Conservation (phyloP, 2,329 filamentous ascomycete species). For the Beauveria bassiana region DNA sequence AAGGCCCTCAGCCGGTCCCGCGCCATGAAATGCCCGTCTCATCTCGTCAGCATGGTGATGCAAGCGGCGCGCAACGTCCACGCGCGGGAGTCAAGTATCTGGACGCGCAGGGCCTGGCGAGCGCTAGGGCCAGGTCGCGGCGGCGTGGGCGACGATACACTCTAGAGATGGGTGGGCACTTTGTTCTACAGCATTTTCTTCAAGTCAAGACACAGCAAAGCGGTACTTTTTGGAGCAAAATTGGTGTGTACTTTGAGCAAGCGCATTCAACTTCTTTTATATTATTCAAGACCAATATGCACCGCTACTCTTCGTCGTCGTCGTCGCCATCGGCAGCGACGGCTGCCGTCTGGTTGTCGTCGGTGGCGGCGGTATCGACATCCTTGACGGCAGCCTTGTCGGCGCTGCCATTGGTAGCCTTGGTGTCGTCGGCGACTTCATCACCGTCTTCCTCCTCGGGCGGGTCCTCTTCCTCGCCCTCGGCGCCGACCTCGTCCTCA, state of each 20-base stretch:
- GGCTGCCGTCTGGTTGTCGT: constrained; percentile 20
- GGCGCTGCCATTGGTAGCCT: constrained; percentile 9
- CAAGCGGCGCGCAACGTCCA: neutral
- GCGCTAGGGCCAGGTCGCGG: neutral
- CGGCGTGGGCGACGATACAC: neutral
- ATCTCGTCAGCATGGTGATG: neutral
- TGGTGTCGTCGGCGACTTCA: constrained; percentile 17
- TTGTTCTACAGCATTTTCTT: constrained; percentile 2
- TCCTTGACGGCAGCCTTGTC: constrained; percentile 23
- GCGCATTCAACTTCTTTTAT: neutral
- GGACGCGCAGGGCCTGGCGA: neutral
- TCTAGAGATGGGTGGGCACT: neutral
- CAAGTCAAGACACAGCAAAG: too few species aligned
- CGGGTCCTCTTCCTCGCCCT: constrained; percentile 20
- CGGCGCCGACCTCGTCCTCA: too few species aligned
- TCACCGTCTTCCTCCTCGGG: constrained; percentile 19
- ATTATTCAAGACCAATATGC: neutral
- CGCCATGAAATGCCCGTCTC: neutral
- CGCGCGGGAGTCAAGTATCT: neutral
- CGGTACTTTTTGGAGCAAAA: neutral
- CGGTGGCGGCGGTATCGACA: constrained; percentile 20
- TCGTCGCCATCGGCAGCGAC: neutral
- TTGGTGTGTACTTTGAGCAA: neutral
- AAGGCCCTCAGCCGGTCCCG: neutral
- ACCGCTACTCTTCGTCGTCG: neutral